Evolutionary conservation across 139 green algal genomes (phyloP), one percentile per base, ranked within the genome.

Genomic region (Chlorella sp.): DNA sequence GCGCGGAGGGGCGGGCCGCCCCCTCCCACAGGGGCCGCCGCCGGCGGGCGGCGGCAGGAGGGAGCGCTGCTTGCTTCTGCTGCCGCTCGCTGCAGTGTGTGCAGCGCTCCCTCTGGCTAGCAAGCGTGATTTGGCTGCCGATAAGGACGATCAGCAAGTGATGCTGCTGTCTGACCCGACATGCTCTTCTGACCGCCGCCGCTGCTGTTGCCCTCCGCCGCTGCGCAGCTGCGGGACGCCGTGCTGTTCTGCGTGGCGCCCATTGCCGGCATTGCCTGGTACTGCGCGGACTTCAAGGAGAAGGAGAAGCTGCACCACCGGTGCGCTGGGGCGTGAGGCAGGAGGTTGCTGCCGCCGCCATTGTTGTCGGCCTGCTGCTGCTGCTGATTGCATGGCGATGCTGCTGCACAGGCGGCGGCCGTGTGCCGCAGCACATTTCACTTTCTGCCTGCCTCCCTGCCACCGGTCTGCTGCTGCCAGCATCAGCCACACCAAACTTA

Each of bases 291-390:
- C 23, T 80, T 57, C 84, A 93, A 92, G 86, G 93, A 96, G 86
- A 90, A 95, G 85, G 93, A 96, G 84, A 96, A 96, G 90, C 67
- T 84, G 74, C 85, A 96, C 72, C 92, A 97, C 88, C 85, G 93
- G 4, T 96, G 83, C 71, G 93, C 23, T 20, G 32, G 26, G 60
- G 23, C n/a, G n/a, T n/a, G n/a, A n/a, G n/a, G n/a, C n/a, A n/a
- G n/a, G n/a, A n/a, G n/a, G n/a, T n/a, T n/a, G n/a, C n/a, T n/a
- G n/a, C 23, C 7, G 21, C 60, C 23, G 21, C 44, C 9, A 6
- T 2, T 67, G 60, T 32, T 9, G 44, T 51, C 44, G 9, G 44
- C 44, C 44, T 51, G 44, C n/a, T n/a, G 44, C 44, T 51, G 44
- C 44, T 51, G 44, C 44, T 9, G 6, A 6, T 9, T 21, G 9